Evolutionary conservation across 2,329 filamentous ascomycete genomes (phyloP), one percentile per base, ranked within the genome.

Genomic region (Aschersonia sp.): DNA sequence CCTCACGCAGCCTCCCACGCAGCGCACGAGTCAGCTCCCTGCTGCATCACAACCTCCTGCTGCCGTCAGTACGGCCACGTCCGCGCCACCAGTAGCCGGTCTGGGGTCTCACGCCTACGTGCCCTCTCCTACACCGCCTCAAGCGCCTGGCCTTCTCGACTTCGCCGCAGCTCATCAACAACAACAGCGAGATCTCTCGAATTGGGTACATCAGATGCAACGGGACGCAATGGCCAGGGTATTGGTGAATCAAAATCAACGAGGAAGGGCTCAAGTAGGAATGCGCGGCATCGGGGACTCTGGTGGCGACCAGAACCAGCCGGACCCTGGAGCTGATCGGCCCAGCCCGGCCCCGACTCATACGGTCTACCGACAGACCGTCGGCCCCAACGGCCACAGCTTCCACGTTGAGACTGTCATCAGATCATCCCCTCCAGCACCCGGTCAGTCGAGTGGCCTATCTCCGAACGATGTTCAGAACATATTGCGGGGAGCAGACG

Each of bases 121-220:
- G 50, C 60, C 64, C 7, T 65, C 64, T 12, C 61, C 64, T 3
- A 49, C 49, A 5, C 52, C 51, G 20, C 10, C 49, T 9, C 54
- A 53, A 30, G 38, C 46, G 30, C 47, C 44, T 7, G 31, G 48
- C 44, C 49, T 60, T 45, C 58, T 58, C 7, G 61, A 61, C 45
- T 59, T 59, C 46, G 55, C 54, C 31, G 58, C 57, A n/a, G 54
- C 54, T 40, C 61, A 62, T 45, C 61, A 64, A 45, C 61, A 62
- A n/a, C 61, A 69, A 35, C 67, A 69, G 40, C 66, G 70, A 47
- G 61, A 64, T 20, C 64, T 71, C 61, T 64, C 64, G 29, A 65
- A 68, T 43, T 71, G 72, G 59, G 56, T 74, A 51, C 66, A 61
- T 29, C 70, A 70, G 43, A 57, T 73, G n/a, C 71, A 73, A 51